These are phyloP conservation scores for Pichia inconspicua DNA, from an alignment of 1,139 yeast species.

Conservation along the genomic window DNA sequence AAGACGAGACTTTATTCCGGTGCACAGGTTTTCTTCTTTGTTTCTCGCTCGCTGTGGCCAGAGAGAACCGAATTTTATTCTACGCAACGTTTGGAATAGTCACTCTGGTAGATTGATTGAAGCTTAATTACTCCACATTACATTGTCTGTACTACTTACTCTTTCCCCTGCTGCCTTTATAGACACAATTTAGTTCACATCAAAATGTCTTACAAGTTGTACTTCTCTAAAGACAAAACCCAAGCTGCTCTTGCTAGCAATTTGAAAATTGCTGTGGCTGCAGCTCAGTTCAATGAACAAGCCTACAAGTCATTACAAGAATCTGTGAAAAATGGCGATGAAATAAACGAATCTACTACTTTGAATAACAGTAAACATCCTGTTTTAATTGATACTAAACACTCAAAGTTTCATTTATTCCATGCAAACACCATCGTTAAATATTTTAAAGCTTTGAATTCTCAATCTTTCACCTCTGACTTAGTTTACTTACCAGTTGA, in stretches of 20 bases:
- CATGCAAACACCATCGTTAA: conserved; percentile 83
- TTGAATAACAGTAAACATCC: conserved; percentile 16
- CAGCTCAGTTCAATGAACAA: conserved; percentile 31
- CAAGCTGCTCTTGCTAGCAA: conserved; percentile 43
- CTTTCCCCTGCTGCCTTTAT: too few species aligned
- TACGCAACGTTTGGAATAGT: neutral
- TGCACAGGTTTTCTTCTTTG: neutral
- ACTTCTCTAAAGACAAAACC: conserved; percentile 36
- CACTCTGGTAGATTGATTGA: neutral
- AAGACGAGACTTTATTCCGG: neutral
- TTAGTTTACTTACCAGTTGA: conserved; percentile 16
- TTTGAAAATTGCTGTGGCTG: conserved; percentile 54
- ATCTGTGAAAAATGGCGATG: conserved; percentile 27
- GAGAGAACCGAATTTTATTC: too few species aligned
- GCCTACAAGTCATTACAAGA: conserved; percentile 6
- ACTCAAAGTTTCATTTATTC: conserved; percentile 41
- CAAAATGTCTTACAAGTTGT: conserved; percentile 29
- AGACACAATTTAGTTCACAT: neutral
- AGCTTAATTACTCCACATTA: neutral
- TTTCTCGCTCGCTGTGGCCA: neutral
- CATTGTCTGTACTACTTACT: too few species aligned
- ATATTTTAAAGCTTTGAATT: conserved; percentile 39
- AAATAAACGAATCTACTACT: conserved; percentile 33
- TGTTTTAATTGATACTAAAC: conserved; percentile 28
- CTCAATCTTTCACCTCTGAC: conserved; percentile 7